Evolutionary conservation across 2,329 filamentous ascomycete genomes (phyloP).

Genomic region (Exophiala spinifera): DNA sequence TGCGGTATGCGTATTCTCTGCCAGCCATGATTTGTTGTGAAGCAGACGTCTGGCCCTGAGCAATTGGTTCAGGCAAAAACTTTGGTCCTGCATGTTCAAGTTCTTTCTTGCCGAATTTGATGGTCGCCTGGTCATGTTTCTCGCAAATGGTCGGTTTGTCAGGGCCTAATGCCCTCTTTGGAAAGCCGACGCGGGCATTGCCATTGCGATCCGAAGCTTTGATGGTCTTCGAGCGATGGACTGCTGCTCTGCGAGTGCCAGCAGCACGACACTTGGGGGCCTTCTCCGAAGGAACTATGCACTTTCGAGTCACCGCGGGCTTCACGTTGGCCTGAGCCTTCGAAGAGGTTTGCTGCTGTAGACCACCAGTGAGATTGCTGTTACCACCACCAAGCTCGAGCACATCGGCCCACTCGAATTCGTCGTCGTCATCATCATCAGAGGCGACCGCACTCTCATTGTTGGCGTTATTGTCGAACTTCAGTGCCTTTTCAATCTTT

Average conservation of each 20-base stretch:
- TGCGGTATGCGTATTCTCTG: too few species aligned
- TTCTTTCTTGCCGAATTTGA: too few species aligned
- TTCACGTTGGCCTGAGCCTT: neutral
- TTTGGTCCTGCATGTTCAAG: neutral
- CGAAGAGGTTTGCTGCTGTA: slow-evolving; percentile 8
- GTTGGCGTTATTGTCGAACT: slow-evolving; percentile 11
- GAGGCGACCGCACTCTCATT: slow-evolving; percentile 21
- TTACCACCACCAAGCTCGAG: slow-evolving; percentile 11
- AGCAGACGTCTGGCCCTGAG: too few species aligned
- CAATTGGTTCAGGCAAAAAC: too few species aligned
- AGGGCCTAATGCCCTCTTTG: neutral
- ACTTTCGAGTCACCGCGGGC: slow-evolving; percentile 5
- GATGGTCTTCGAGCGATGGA: slow-evolving; percentile 8
- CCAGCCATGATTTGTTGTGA: too few species aligned
- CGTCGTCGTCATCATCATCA: slow-evolving; percentile 22
- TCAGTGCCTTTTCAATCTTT: slow-evolving; percentile 19
- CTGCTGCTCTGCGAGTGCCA: neutral
- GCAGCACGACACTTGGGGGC: neutral
- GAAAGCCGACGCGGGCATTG: neutral
- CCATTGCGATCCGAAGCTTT: neutral
- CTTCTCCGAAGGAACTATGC: slow-evolving; percentile 10
- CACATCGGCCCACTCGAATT: slow-evolving; percentile 22
- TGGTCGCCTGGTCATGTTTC: too few species aligned
- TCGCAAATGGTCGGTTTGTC: neutral
- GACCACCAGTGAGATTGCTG: slow-evolving; percentile 12